A percentile compares a stretch with the other conserved stretches of the same genome.
Evolutionary conservation across 192 early-diverging fungal genomes (phyloP).

Genomic region (Chytriomyces confervae): DNA sequence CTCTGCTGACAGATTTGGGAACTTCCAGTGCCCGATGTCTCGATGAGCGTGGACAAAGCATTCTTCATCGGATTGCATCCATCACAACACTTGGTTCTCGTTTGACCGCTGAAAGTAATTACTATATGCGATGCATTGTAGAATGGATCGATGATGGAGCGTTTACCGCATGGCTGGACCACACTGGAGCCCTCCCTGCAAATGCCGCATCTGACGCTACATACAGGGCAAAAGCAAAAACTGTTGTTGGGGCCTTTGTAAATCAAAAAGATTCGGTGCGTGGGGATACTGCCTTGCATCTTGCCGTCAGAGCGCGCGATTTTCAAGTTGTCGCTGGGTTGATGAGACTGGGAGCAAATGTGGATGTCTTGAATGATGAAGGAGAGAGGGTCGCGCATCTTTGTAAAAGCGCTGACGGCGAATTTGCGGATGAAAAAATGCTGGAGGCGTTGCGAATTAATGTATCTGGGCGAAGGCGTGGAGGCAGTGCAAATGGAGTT

Average conservation of each 20-base stretch:
- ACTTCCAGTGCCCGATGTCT: neutral
- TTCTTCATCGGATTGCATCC: constrained; percentile 36
- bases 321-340: constrained; percentile 2
- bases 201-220: neutral
- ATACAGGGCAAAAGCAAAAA: constrained; percentile 2
- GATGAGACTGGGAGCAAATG: constrained; percentile 19
- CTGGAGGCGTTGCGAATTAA: neutral
- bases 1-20: constrained; percentile 16
- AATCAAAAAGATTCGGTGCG: constrained; percentile 19
- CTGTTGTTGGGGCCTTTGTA: constrained; percentile 22
- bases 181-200: neutral
- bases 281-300: constrained; percentile 36
- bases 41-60: constrained; percentile 17
- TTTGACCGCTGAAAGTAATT: neutral
- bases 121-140: constrained; percentile 36
- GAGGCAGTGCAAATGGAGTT: neutral
- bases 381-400: constrained; percentile 4
- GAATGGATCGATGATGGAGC: constrained; percentile 32
- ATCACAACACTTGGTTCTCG: neutral
- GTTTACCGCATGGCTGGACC: constrained; percentile 3
- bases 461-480: neutral
- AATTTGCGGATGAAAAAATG: neutral
- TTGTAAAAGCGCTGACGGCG: neutral
- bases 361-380: constrained; percentile 15
- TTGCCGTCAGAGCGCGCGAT: constrained; percentile 26